These are phyloP conservation scores for Teratosphaeria zuluensis DNA, from an alignment of 2,329 filamentous ascomycete genomes.

Conservation along the genomic window DNA sequence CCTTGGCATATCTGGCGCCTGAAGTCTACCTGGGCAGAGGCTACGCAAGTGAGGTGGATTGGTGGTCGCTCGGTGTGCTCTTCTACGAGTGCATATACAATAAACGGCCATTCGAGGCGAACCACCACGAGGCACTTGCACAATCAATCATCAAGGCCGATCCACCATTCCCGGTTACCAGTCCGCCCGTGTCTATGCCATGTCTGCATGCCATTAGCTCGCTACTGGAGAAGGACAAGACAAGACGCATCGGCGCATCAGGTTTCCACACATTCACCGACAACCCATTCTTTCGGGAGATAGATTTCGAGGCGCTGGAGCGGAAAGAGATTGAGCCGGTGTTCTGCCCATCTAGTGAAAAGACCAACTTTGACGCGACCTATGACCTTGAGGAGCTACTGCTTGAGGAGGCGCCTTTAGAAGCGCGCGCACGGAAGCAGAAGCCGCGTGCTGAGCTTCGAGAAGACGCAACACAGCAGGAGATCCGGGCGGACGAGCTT, in stretches of 20 bases:
- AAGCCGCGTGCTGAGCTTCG: conserved; percentile 87
- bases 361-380: conserved; percentile 98
- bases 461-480: conserved; percentile 88
- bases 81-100: conserved; percentile 99
- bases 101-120: conserved; percentile 92
- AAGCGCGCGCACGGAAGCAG: conserved; percentile 83
- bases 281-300: conserved; percentile 77
- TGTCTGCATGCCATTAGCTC: conserved; percentile 84
- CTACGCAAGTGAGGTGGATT: conserved; percentile 85
- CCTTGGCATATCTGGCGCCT: conserved; percentile 86
- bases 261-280: conserved; percentile 75
- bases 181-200: conserved; percentile 75
- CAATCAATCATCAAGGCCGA: conserved; percentile 71
- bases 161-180: conserved; percentile 85
- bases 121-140: conserved; percentile 69
- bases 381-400: conserved; percentile 93
- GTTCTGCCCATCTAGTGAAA: conserved; percentile 88
- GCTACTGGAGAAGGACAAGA: conserved; percentile 69
- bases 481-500: conserved; percentile 88
- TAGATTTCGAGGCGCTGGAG: conserved; percentile 79
- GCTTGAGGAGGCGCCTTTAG: conserved; percentile 86
- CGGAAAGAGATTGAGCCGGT: conserved; percentile 82
- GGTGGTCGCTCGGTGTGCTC: conserved; percentile 97
- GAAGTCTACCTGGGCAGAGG: conserved; percentile 89
- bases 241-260: conserved; percentile 71